Evolutionary conservation across 495 filamentous ascomycete species (phyloP).

Genomic region (Hyaloscypha bicolor): DNA sequence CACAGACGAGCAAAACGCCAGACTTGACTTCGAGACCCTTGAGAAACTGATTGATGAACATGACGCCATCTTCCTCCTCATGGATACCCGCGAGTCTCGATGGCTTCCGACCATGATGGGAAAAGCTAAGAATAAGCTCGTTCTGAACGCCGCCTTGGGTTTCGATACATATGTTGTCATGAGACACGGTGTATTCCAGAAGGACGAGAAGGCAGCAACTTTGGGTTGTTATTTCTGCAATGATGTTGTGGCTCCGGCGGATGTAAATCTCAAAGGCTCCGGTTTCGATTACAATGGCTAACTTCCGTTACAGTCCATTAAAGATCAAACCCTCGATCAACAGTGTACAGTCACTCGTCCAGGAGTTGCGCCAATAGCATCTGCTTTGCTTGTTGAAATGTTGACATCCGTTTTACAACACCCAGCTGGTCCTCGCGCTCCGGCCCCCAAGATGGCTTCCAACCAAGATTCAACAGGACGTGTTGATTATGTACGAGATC

Average conservation of each 20-base stretch:
- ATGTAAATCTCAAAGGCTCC: slow-evolving; percentile 62
- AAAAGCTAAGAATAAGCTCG: slow-evolving; percentile 88
- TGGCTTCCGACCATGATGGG: slow-evolving; percentile 99
- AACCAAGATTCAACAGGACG: slow-evolving; percentile 32
- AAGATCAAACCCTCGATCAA: slow-evolving; percentile 92
- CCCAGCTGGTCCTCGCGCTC: slow-evolving; percentile 59
- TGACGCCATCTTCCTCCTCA: slow-evolving; percentile 90
- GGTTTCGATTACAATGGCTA: slow-evolving; percentile 1
- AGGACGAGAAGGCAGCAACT: slow-evolving; percentile 57
- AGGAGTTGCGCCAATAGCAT: slow-evolving; percentile 88
- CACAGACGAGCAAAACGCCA: slow-evolving; percentile 64
- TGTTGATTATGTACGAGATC: slow-evolving; percentile 53
- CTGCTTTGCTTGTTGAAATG: slow-evolving; percentile 88
- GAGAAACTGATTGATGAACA: slow-evolving; percentile 79
- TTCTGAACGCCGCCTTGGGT: slow-evolving; percentile 93
- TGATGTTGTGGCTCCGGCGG: slow-evolving; percentile 91
- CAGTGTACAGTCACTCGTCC: slow-evolving; percentile 98
- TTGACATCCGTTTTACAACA: slow-evolving; percentile 89
- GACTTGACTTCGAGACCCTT: slow-evolving; percentile 73
- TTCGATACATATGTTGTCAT: slow-evolving; percentile 98
- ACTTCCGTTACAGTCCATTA: slow-evolving; percentile 58
- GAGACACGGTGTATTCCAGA: slow-evolving; percentile 74
- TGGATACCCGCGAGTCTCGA: slow-evolving; percentile 93
- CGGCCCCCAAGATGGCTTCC: slow-evolving; percentile 43
- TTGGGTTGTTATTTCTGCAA: slow-evolving; percentile 98